Evolutionary conservation across 306 rosid genomes (phyloP).

Genomic region (Carpinus viminea): DNA sequence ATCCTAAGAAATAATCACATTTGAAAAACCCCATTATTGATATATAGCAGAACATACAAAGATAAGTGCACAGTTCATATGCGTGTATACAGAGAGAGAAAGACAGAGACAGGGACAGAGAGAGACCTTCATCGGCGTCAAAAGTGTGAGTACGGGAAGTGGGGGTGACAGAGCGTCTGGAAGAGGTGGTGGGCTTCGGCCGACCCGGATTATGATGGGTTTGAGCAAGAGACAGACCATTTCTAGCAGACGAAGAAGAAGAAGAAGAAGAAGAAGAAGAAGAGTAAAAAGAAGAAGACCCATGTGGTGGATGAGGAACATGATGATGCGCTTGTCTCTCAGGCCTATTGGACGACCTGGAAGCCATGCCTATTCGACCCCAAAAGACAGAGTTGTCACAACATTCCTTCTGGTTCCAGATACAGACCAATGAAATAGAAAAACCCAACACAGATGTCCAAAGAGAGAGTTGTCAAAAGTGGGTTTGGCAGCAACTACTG

Average conservation of each 20-base stretch:
- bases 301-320: conserved; percentile 20
- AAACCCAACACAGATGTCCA: not conserved
- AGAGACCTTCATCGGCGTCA: conserved; percentile 50
- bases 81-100: not conserved
- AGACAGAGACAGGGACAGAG: not conserved
- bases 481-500: not conserved
- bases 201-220: conserved; percentile 33
- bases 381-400: not conserved
- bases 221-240: conserved; percentile 24
- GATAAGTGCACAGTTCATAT: too few relatives aligned
- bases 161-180: conserved; percentile 53
- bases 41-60: not conserved
- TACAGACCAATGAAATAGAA: not conserved
- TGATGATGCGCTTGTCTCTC: conserved; percentile 27
- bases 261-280: conserved; percentile 6
- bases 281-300: conserved; percentile 8
- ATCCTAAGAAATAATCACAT: not conserved
- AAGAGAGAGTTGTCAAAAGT: not conserved
- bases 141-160: conserved; percentile 35
- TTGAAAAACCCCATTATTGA: not conserved
- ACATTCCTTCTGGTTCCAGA: not conserved
- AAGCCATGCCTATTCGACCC: conserved; percentile 26
- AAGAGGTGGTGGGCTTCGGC: conserved; percentile 31
- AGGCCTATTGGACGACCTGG: conserved; percentile 22
- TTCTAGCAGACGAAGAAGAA: conserved; percentile 10